Evolutionary conservation across 148 eudicot species (phyloP).

Genomic region (Rheum nobile): DNA sequence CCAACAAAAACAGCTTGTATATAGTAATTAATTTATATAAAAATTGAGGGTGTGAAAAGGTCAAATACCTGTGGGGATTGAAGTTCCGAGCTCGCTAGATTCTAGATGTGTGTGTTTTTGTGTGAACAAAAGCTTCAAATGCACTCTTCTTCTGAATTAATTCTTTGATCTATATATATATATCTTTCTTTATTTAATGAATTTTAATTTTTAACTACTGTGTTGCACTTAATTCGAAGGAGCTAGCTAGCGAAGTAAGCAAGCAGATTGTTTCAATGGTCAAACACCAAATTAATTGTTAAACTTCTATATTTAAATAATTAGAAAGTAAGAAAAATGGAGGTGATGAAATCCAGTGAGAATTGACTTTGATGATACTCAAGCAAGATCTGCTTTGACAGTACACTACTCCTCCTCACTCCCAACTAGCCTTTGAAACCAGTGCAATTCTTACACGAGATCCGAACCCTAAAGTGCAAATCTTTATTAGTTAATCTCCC

Average conservation of each 20-base stretch:
- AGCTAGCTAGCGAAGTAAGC: neutral
- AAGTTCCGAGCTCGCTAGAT: neutral
- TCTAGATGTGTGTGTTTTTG: constrained; percentile 1
- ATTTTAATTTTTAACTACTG: no score
- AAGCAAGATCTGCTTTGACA: constrained; percentile 39
- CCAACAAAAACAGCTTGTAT: neutral
- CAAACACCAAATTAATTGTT: neutral
- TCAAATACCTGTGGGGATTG: constrained; percentile 1
- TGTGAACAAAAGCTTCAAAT: neutral
- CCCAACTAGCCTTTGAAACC: constrained; percentile 24
- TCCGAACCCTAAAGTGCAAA: constrained; percentile 29
- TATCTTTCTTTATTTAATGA: neutral
- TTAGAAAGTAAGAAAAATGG: constrained; percentile 17
- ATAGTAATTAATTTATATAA: neutral
- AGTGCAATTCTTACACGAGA: constrained; percentile 45
- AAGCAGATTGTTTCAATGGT: neutral
- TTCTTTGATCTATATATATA: neutral
- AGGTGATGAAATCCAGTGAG: neutral
- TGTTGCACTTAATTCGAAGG: neutral
- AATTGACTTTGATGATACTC: constrained; percentile 27
- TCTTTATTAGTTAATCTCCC: neutral
- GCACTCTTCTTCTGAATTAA: neutral
- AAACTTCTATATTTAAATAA: constrained; percentile 15
- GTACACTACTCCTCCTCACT: neutral
- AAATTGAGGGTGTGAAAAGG: neutral